A percentile compares a stretch with the other conserved stretches of the same genome.
Evolutionary conservation across 1,139 yeast species (phyloP).

Genomic region (Saccharomycopsis crataegensis): DNA sequence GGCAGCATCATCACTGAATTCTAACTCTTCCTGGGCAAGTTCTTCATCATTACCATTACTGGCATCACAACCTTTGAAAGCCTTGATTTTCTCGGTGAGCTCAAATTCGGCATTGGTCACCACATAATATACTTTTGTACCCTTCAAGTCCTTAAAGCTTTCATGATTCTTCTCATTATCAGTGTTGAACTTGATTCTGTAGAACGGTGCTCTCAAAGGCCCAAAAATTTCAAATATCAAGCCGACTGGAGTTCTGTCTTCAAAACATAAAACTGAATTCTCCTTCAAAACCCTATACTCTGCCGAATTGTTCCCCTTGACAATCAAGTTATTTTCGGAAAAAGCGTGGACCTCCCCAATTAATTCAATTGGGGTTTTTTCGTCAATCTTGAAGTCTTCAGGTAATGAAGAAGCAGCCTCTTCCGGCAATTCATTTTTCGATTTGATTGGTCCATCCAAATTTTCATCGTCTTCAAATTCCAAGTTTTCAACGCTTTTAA

Average conservation of each 20-base stretch:
- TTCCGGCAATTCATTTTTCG: slow-evolving; percentile 69
- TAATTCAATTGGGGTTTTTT: slow-evolving; percentile 56
- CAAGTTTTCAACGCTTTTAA: slow-evolving; percentile 26
- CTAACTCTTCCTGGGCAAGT: slow-evolving; percentile 80
- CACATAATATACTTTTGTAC: slow-evolving; percentile 62
- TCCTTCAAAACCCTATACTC: slow-evolving; percentile 81
- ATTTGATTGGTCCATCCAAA: slow-evolving; percentile 56
- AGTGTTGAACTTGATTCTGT: slow-evolving; percentile 54
- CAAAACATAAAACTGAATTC: slow-evolving; percentile 71
- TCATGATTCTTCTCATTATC: slow-evolving; percentile 36
- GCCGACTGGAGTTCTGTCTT: slow-evolving; percentile 69
- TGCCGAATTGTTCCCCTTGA: slow-evolving; percentile 74
- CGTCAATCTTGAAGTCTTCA: slow-evolving; percentile 51
- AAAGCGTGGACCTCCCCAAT: slow-evolving; percentile 67
- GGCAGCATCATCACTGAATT: slow-evolving; percentile 79
- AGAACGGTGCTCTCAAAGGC: slow-evolving; percentile 74
- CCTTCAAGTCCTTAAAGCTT: slow-evolving; percentile 40
- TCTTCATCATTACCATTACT: slow-evolving; percentile 95
- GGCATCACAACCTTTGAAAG: slow-evolving; percentile 84
- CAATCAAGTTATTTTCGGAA: slow-evolving; percentile 65
- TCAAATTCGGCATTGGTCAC: slow-evolving; percentile 76
- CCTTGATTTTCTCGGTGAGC: slow-evolving; percentile 64
- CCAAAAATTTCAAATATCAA: slow-evolving; percentile 88
- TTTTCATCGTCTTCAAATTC: slow-evolving; percentile 36
- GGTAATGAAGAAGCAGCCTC: slow-evolving; percentile 68